Evolutionary conservation across 345 rosid species (phyloP).

Genomic region (Psidium friedrichsthalianum): DNA sequence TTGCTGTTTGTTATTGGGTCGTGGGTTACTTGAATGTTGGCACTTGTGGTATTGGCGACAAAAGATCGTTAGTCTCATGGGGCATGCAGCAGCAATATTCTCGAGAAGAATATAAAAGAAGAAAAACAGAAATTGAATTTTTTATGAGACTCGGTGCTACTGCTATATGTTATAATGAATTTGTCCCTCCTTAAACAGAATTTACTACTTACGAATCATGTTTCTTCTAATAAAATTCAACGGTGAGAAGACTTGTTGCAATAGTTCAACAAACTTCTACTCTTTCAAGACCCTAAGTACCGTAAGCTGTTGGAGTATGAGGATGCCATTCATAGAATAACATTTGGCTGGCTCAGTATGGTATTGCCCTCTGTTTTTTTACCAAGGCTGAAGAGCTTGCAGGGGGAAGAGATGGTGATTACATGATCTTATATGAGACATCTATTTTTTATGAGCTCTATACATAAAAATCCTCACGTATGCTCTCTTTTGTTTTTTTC

Average conservation of each 20-base stretch:
- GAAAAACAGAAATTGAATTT: neutral
- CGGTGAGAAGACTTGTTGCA: neutral
- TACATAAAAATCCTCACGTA: neutral
- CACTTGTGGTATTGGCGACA: neutral
- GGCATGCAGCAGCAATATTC: neutral
- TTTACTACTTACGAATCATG: neutral
- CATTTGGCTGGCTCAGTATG: neutral
- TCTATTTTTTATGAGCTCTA: neutral
- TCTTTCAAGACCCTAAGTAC: neutral
- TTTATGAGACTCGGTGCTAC: neutral
- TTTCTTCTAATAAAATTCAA: neutral
- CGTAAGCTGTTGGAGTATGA: neutral
- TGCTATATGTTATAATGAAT: neutral
- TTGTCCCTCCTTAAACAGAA: neutral
- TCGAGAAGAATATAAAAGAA: neutral
- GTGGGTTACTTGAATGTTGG: neutral
- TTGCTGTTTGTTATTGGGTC: neutral
- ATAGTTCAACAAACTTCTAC: neutral
- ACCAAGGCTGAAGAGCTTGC: slow-evolving; percentile 63
- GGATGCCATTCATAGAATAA: neutral
- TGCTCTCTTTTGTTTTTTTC: neutral
- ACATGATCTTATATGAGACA: neutral
- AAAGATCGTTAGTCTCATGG: neutral
- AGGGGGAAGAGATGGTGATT: slow-evolving; percentile 60
- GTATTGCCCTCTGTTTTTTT: neutral